phyloP scores from a whole-genome alignment of 176 grass and related monocot species.

The Avena insularis region DNA sequence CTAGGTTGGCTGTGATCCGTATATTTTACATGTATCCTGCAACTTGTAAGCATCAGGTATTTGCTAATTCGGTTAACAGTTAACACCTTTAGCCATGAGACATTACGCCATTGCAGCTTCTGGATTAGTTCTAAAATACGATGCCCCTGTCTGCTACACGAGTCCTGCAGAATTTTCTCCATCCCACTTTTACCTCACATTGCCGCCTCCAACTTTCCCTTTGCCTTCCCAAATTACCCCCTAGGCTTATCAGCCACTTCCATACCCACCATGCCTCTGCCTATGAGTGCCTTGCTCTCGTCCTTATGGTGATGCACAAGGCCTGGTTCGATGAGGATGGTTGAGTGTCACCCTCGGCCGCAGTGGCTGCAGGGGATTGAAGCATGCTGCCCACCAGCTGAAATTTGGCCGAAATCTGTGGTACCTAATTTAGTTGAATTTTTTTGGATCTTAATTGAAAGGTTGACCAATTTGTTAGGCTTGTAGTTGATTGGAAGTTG shows the following conservation, averaged over 20 bases:
- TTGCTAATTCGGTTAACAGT: neutral
- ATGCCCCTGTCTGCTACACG: neutral
- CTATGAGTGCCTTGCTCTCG: neutral
- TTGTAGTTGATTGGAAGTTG: neutral
- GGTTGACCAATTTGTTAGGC: neutral
- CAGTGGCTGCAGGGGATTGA: neutral
- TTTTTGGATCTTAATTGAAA: neutral
- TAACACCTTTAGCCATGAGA: neutral
- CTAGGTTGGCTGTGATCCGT: no score
- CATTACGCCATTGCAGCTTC: neutral
- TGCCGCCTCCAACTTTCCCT: neutral
- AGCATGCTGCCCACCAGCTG: neutral
- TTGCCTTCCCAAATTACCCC: no score
- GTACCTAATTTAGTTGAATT: neutral
- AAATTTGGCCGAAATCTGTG: neutral
- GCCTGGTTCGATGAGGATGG: no score
- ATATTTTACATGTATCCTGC: no score
- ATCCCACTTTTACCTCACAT: neutral
- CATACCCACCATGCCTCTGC: neutral
- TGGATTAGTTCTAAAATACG: neutral
- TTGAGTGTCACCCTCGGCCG: neutral
- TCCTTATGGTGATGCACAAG: neutral
- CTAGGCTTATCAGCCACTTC: neutral
- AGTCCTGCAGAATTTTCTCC: neutral
- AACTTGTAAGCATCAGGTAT: neutral